A percentile compares a stretch with the other conserved stretches of the same genome.
These are phyloP conservation scores for Suillus americanus DNA, from an alignment of 768 basidiomycete genomes.

Conservation along the genomic window DNA sequence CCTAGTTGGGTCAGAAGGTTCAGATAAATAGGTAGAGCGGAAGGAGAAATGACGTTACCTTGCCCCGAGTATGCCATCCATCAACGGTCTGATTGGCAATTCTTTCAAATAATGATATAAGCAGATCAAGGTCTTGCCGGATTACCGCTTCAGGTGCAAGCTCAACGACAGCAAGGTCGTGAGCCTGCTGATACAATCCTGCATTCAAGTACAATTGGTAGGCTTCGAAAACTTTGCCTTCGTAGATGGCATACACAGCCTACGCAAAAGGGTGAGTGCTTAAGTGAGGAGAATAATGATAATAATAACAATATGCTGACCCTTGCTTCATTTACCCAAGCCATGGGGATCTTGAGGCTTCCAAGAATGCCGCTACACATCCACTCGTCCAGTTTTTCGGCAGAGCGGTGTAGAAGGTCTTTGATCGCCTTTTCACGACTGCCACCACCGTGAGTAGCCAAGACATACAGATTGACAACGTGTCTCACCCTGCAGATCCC, in stretches of 20 bases:
- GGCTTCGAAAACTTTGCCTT: slow-evolving; percentile 65
- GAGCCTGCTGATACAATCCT: slow-evolving; percentile 69
- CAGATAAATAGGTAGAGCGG: slow-evolving; percentile 9
- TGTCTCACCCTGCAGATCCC: slow-evolving; percentile 67
- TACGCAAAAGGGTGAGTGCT: slow-evolving; percentile 24
- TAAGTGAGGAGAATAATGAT: background rate
- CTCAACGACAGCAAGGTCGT: slow-evolving; percentile 80
- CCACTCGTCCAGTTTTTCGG: slow-evolving; percentile 69
- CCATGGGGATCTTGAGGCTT: slow-evolving; percentile 75
- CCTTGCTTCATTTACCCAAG: slow-evolving; percentile 92
- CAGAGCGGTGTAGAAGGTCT: slow-evolving; percentile 73
- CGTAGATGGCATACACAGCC: slow-evolving; percentile 66
- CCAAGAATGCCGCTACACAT: slow-evolving; percentile 68
- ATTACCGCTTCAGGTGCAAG: slow-evolving; percentile 88
- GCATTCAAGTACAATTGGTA: slow-evolving; percentile 78
- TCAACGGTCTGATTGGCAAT: slow-evolving; percentile 60
- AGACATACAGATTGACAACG: slow-evolving; percentile 8
- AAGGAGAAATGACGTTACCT: slow-evolving; percentile 45
- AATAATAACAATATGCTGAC: slow-evolving; percentile 36
- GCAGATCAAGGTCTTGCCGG: slow-evolving; percentile 49
- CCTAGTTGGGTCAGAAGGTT: slow-evolving; percentile 35
- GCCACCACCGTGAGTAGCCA: slow-evolving; percentile 14
- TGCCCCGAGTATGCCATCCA: slow-evolving; percentile 82
- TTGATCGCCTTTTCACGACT: slow-evolving; percentile 85
- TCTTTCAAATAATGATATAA: slow-evolving; percentile 66